Evolutionary conservation across 2,329 filamentous ascomycete genomes (phyloP).

Genomic region (Aspergillus texensis): DNA sequence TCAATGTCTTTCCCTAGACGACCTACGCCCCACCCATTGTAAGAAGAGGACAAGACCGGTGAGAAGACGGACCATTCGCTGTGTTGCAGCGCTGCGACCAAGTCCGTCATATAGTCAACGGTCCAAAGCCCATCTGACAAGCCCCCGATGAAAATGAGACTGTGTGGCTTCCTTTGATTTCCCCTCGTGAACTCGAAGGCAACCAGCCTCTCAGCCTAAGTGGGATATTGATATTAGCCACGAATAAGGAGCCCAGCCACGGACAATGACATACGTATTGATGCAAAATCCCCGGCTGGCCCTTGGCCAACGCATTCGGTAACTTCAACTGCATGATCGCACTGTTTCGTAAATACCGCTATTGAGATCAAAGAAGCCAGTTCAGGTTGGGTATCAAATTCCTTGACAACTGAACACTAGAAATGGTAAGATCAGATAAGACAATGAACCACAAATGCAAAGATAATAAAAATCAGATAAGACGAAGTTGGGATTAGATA

Average conservation of each 20-base stretch:
- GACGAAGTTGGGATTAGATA: neutral
- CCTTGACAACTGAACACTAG: neutral
- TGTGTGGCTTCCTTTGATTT: constrained; percentile 42
- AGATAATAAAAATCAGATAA: constrained; percentile 1
- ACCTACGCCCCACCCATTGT: constrained; percentile 57
- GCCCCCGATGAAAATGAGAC: constrained; percentile 60
- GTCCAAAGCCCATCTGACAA: constrained; percentile 59
- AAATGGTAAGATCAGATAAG: neutral
- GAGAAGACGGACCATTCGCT: constrained; percentile 56
- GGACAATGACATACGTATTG: constrained; percentile 7
- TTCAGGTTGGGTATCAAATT: neutral
- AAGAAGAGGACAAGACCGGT: constrained; percentile 53
- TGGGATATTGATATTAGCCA: neutral
- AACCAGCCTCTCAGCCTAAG: constrained; percentile 36
- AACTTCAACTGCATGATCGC: constrained; percentile 1
- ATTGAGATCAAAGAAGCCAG: neutral
- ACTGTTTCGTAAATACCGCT: neutral
- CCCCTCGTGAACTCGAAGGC: constrained; percentile 42
- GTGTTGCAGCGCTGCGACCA: constrained; percentile 50
- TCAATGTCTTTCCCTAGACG: constrained; percentile 55
- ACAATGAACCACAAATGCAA: neutral
- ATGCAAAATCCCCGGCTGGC: constrained; percentile 8
- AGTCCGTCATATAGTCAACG: constrained; percentile 53
- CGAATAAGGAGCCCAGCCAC: neutral
- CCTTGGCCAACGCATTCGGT: constrained; percentile 20